Evolutionary conservation across 192 early-diverging fungal genomes (phyloP).

Genomic region (Entomortierella beljakovae): DNA sequence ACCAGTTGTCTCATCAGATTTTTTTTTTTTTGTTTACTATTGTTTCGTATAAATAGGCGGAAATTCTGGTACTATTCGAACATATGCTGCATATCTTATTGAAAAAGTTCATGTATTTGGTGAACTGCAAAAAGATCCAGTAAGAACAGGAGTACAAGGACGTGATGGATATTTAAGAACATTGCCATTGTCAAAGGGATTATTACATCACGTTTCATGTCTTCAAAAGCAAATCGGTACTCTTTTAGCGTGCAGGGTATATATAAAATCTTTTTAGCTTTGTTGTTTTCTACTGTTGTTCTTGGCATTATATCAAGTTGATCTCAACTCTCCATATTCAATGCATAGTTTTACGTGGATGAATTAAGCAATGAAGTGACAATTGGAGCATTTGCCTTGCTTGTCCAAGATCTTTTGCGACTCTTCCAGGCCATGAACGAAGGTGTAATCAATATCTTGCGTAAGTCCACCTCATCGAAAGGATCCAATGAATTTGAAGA

Average conservation of each 20-base stretch:
- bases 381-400: conserved; percentile 73
- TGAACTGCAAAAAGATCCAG: conserved; percentile 73
- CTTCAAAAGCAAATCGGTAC: conserved; percentile 78
- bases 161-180: conserved; percentile 67
- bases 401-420: conserved; percentile 78
- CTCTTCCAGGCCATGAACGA: conserved; percentile 84
- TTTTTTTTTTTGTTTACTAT: no score
- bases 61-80: conserved; percentile 71
- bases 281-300: no score
- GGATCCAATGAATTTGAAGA: background rate
- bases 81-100: conserved; percentile 77
- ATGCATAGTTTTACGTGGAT: conserved; percentile 76
- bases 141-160: conserved; percentile 55
- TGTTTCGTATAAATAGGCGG: conserved; percentile 48
- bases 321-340: background rate
- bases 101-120: conserved; percentile 75
- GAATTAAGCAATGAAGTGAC: conserved; percentile 80
- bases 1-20: no score
- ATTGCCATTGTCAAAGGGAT: conserved; percentile 66
- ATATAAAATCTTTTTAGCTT: no score
- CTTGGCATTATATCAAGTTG: background rate
- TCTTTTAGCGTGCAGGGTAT: conserved; percentile 77
- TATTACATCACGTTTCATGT: conserved; percentile 69
- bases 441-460: conserved; percentile 79
- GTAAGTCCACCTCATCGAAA: conserved; percentile 44